phyloP scores from a whole-genome alignment of 768 basidiomycete species.

The Serendipita vermifera region DNA sequence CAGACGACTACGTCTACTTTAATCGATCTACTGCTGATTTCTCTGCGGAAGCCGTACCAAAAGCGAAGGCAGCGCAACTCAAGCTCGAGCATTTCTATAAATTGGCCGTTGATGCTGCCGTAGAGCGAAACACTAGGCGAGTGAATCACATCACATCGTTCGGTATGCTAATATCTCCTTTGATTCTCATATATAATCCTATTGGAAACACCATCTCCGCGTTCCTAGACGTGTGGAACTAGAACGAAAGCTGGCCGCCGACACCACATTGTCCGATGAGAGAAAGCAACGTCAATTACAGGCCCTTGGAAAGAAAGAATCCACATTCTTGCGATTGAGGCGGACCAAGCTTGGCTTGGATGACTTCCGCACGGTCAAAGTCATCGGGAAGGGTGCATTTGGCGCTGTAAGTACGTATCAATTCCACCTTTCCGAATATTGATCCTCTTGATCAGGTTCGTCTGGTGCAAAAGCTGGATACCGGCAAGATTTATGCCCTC shows the following conservation, averaged over 20 bases:
- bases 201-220: neutral
- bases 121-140: conserved; percentile 84
- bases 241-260: conserved; percentile 62
- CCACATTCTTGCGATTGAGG: conserved; percentile 72
- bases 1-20: conserved; percentile 85
- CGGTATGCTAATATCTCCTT: too few relatives aligned
- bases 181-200: neutral
- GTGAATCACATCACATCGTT: too few relatives aligned
- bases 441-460: conserved; percentile 24
- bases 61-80: conserved; percentile 81
- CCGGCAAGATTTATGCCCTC: conserved; percentile 40
- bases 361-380: conserved; percentile 93
- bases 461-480: conserved; percentile 36
- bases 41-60: conserved; percentile 67
- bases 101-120: conserved; percentile 87
- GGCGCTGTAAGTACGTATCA: conserved; percentile 56
- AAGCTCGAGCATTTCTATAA: conserved; percentile 97
- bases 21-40: conserved; percentile 65
- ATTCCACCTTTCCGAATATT: neutral
- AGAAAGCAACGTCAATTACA: conserved; percentile 73
- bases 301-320: conserved; percentile 77
- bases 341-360: conserved; percentile 82
- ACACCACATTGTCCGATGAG: conserved; percentile 62
- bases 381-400: conserved; percentile 98
- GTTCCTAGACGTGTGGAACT: conserved; percentile 65